Conservation (phyloP, 2,329 filamentous ascomycete genomes). For the Sporothrix pallida region DNA sequence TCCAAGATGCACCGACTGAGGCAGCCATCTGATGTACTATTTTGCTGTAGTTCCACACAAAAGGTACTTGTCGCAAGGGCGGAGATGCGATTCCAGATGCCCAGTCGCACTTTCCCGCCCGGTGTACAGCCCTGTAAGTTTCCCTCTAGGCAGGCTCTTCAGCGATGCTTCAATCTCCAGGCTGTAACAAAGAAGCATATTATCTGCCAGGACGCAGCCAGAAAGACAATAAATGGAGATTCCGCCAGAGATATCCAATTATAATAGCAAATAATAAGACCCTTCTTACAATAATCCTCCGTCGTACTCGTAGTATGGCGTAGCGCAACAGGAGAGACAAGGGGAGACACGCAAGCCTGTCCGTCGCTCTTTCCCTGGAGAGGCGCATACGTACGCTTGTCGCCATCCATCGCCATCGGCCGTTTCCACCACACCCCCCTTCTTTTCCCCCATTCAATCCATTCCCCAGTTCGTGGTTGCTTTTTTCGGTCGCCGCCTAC, state of each 20-base stretch:
- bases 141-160: not conserved
- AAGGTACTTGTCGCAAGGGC: not conserved
- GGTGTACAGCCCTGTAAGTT: not conserved
- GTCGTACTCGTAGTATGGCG: slow-evolving; percentile 31
- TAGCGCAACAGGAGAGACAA: slow-evolving; percentile 31
- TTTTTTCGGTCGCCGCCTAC: slow-evolving; percentile 30
- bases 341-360: slow-evolving; percentile 37
- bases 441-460: slow-evolving; percentile 9
- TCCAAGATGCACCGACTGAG: not conserved
- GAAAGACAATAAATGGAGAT: slow-evolving; percentile 23
- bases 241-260: slow-evolving; percentile 17
- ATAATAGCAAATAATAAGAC: slow-evolving; percentile 26
- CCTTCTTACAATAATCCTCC: slow-evolving; percentile 25
- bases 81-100: slow-evolving; percentile 12
- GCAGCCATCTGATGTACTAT: not conserved
- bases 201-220: not conserved
- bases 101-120: not conserved
- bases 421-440: slow-evolving; percentile 25
- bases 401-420: slow-evolving; percentile 36
- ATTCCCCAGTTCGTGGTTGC: slow-evolving; percentile 17
- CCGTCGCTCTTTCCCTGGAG: slow-evolving; percentile 37
- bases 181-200: not conserved
- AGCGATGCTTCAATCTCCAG: slow-evolving; percentile 1
- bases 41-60: not conserved
- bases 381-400: slow-evolving; percentile 39